Evolutionary conservation across 164 flowering plant species (phyloP), one percentile per base, ranked within the genome.

Genomic region (Dillenia suffruticosa): DNA sequence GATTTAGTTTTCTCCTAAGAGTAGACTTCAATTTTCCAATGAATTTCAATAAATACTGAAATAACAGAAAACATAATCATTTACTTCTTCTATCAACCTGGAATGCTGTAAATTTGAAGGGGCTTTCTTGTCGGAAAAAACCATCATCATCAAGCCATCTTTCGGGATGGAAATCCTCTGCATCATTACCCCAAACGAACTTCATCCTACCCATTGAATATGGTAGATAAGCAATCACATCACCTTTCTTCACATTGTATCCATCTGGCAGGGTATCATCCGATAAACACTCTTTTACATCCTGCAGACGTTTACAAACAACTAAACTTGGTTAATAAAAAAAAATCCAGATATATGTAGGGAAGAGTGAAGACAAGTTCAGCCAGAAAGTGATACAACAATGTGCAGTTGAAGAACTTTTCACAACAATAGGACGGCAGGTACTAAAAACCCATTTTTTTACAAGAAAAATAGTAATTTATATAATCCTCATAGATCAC

Each of bases 141-240:
- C 93, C 97, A 62, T 82, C 57, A 48, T 77, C 72, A 59, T 82
- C 64, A 5, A 88, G 76, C 96, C 93, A 88, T 78, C 93, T 87
- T 57, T 87, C 93, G 2, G 97, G 97, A 49, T 58, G 71, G 59
- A 76, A 91, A 1, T 72, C 82, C 60, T 85, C 82, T 14, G 96
- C 94, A 77, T 87, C 87, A 10, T 89, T 83, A 11, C 96, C 96
- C 97, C 96, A 91, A 51, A 87, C 65, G 77, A 64, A 82, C 49
- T 66, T 78, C 97, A 87, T 87, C 63, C 94, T 76, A 32, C 96
- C 97, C 97, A 87, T 91, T 40, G 90, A 94, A 69, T 91, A 91
- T 32, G 94, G 83, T 54, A 66, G 77, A 68, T 89, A 91, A 32
- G 66, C 44, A 46, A 91, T 84, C 69, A 71, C 63, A 62, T 82